These are phyloP conservation scores for Cryptococcus jaspeensis DNA, from an alignment of 1,284 basidiomycete species.

Conservation along the genomic window DNA sequence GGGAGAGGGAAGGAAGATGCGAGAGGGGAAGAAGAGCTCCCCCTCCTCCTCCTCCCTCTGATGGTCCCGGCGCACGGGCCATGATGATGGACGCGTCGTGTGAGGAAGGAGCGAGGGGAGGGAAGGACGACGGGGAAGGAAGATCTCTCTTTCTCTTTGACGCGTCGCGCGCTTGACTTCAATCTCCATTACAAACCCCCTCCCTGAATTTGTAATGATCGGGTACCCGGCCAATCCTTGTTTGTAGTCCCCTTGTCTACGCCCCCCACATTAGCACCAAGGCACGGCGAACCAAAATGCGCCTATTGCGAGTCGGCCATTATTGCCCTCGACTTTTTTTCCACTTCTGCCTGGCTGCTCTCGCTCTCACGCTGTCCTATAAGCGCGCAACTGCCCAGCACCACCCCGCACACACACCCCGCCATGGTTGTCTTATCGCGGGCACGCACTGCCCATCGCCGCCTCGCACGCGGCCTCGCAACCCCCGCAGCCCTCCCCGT, in stretches of 20 bases:
- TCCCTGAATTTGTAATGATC: background rate
- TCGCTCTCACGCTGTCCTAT: background rate
- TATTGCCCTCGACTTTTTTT: slow-evolving; percentile 4
- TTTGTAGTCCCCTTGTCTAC: background rate
- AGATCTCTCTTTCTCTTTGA: too few species aligned
- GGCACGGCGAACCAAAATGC: slow-evolving; percentile 4
- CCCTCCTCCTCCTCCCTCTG: background rate
- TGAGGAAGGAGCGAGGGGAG: too few species aligned
- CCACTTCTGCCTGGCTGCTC: background rate
- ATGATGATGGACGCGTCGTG: too few species aligned
- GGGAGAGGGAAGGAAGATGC: slow-evolving; percentile 5
- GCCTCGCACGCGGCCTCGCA: slow-evolving; percentile 34
- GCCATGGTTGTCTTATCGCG: slow-evolving; percentile 5
- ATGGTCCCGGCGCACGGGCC: too few species aligned
- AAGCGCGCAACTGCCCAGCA: background rate
- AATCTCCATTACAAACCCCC: background rate
- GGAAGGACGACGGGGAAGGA: too few species aligned
- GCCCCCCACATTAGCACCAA: too few species aligned
- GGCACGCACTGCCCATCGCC: slow-evolving; percentile 1
- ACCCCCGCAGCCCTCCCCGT: slow-evolving; percentile 43
- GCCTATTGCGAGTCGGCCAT: slow-evolving; percentile 1
- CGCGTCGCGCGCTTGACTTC: too few species aligned
- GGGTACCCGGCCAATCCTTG: background rate
- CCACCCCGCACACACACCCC: background rate
- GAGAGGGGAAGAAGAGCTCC: background rate